Conservation (phyloP, 2,329 filamentous ascomycete species). For the Graphilbum ipis-grandicollis region DNA sequence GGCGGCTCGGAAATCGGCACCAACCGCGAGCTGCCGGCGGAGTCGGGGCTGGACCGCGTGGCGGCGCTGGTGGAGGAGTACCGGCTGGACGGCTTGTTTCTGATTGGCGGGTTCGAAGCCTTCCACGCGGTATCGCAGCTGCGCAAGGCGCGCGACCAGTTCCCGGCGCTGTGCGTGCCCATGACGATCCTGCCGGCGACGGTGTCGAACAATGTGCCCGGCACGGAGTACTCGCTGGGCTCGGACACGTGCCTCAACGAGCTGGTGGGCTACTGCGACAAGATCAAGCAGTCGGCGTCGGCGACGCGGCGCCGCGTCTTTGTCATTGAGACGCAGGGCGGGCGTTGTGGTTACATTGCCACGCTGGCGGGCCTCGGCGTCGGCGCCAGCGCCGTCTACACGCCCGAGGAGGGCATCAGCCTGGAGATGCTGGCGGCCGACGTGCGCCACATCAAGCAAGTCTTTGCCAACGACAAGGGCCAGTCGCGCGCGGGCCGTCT, state of each 20-base stretch:
- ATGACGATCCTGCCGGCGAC: slow-evolving; percentile 88
- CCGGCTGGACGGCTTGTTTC: slow-evolving; percentile 78
- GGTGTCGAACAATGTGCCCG: slow-evolving; percentile 95
- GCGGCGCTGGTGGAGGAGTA: slow-evolving; percentile 73
- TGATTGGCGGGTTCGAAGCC: slow-evolving; percentile 90
- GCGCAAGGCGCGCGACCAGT: slow-evolving; percentile 60
- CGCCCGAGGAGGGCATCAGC: slow-evolving; percentile 87
- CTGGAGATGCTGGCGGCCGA: slow-evolving; percentile 85
- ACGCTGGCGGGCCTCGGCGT: slow-evolving; percentile 83
- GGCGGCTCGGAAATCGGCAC: slow-evolving; percentile 97
- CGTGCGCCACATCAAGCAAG: slow-evolving; percentile 72
- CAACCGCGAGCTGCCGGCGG: slow-evolving; percentile 79
- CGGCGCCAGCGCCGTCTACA: slow-evolving; percentile 85
- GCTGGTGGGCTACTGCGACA: slow-evolving; percentile 86
- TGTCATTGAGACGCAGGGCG: slow-evolving; percentile 94
- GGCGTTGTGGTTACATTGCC: slow-evolving; percentile 83
- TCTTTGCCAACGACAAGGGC: slow-evolving; percentile 72
- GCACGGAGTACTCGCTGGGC: slow-evolving; percentile 90
- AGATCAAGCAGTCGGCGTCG: slow-evolving; percentile 91
- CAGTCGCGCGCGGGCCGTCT: slow-evolving; percentile 82
- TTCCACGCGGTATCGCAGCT: slow-evolving; percentile 86
- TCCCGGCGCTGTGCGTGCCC: slow-evolving; percentile 78
- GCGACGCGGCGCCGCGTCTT: slow-evolving; percentile 88
- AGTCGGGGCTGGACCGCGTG: slow-evolving; percentile 67
- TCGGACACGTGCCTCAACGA: slow-evolving; percentile 96